These are phyloP conservation scores for Fusarium haematococcum DNA, from an alignment of 2,329 filamentous ascomycete genomes.

Conservation along the genomic window DNA sequence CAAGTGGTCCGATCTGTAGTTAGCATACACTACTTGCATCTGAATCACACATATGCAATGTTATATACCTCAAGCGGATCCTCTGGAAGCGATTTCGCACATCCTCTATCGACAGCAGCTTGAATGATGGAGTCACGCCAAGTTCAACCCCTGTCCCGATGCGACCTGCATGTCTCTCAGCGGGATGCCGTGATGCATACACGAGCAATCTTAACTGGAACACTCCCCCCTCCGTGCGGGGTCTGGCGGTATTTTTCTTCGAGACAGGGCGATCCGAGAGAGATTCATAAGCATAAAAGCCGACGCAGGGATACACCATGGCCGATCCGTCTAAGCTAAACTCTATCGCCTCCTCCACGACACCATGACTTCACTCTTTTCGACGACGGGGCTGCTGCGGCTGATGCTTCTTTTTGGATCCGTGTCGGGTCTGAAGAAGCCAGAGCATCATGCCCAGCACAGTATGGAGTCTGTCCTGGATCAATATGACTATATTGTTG, in stretches of 20 bases:
- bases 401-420: neutral
- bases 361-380: neutral
- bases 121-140: neutral
- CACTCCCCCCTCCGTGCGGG: neutral
- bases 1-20: neutral
- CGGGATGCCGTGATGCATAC: neutral
- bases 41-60: neutral
- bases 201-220: neutral
- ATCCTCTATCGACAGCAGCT: neutral
- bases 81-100: neutral
- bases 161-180: neutral
- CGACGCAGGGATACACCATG: neutral
- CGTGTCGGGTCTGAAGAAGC: neutral
- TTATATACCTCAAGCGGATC: neutral
- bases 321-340: neutral
- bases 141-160: neutral
- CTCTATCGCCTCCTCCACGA: neutral
- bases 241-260: neutral
- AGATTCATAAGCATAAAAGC: neutral
- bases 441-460: neutral
- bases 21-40: neutral
- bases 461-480: neutral
- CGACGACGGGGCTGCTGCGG: neutral
- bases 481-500: constrained; percentile 35
- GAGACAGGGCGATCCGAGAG: neutral